A percentile compares a stretch with the other conserved stretches of the same genome.
These are phyloP conservation scores for Myxozyma kluyveri DNA, from an alignment of 805 yeast genomes.

Conservation along the genomic window DNA sequence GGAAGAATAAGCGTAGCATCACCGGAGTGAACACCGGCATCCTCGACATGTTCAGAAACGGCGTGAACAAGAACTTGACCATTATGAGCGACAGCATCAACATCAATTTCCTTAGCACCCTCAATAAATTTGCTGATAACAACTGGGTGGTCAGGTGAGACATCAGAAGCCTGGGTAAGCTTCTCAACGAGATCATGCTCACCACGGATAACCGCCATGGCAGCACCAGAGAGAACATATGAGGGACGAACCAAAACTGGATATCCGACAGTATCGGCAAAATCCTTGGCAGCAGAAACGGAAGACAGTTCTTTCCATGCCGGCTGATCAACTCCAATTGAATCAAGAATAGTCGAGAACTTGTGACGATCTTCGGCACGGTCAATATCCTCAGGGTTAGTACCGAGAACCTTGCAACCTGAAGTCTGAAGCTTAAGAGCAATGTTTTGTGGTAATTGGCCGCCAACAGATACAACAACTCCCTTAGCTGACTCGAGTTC, in stretches of 20 bases:
- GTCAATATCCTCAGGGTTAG: conserved; percentile 91
- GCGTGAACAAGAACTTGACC: conserved; percentile 93
- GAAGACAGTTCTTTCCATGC: conserved; percentile 95
- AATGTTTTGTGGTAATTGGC: conserved; percentile 96
- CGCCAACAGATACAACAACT: conserved; percentile 95
- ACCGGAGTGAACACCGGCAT: conserved; percentile 98
- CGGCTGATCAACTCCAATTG: conserved; percentile 93
- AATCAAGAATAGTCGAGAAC: conserved; percentile 89
- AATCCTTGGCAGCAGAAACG: conserved; percentile 74
- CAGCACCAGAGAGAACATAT: conserved; percentile 96
- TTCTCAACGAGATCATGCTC: conserved; percentile 78
- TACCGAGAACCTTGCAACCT: conserved; percentile 88
- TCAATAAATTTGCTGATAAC: conserved; percentile 94
- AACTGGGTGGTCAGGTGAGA: conserved; percentile 94
- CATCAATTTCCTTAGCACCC: conserved; percentile 95
- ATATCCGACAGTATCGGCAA: conserved; percentile 83
- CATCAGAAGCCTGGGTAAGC: conserved; percentile 83
- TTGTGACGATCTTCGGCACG: conserved; percentile 98
- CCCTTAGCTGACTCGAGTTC: conserved; percentile 88
- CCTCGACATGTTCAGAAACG: conserved; percentile 95
- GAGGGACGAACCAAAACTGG: conserved; percentile 98
- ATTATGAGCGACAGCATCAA: conserved; percentile 90
- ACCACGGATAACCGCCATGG: conserved; percentile 88
- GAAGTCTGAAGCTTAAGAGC: conserved; percentile 76
- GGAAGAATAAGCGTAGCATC: conserved; percentile 96